A percentile compares a stretch with the other conserved stretches of the same genome.
Evolutionary conservation across 139 green algal genomes (phyloP).

Genomic region (Spirogloea muscicola): DNA sequence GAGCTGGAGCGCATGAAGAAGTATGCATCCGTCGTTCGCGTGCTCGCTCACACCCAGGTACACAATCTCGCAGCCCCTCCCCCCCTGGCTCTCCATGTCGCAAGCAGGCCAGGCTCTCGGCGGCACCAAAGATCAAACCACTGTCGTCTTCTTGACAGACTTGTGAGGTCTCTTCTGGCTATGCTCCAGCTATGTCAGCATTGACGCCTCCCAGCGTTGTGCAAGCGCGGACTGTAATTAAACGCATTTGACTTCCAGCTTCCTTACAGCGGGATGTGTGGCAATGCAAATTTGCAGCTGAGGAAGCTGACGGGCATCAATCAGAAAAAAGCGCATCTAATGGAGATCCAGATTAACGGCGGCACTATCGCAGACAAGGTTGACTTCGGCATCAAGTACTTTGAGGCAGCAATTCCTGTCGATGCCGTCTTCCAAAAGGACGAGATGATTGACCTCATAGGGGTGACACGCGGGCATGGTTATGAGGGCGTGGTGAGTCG

Average conservation of each 20-base stretch:
- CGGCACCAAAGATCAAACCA: no score
- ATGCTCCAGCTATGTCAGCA: no score
- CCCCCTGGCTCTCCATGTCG: no score
- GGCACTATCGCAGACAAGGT: conserved; percentile 89
- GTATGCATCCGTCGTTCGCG: conserved; percentile 67
- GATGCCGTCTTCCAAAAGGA: conserved; percentile 80
- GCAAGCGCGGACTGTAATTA: no score
- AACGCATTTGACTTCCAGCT: no score
- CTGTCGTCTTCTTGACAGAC: no score
- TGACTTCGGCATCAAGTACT: conserved; percentile 85
- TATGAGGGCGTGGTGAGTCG: conserved; percentile 95
- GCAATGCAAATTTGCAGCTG: conserved; percentile 85
- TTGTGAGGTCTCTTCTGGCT: no score
- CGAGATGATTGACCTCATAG: conserved; percentile 99
- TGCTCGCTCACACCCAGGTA: conserved; percentile 43
- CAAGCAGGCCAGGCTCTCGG: no score
- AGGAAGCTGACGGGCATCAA: conserved; percentile 46
- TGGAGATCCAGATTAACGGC: conserved; percentile 99
- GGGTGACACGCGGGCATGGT: conserved; percentile 90
- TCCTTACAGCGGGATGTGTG: no score
- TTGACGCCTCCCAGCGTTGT: no score
- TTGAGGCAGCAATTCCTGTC: conserved; percentile 91
- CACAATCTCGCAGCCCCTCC: no score
- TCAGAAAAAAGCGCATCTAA: conserved; percentile 97
- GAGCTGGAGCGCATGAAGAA: conserved; percentile 93